These are phyloP conservation scores for Phytopythium ostracodes DNA, from an alignment of 352 stramenopile genomes.

Conservation along the genomic window DNA sequence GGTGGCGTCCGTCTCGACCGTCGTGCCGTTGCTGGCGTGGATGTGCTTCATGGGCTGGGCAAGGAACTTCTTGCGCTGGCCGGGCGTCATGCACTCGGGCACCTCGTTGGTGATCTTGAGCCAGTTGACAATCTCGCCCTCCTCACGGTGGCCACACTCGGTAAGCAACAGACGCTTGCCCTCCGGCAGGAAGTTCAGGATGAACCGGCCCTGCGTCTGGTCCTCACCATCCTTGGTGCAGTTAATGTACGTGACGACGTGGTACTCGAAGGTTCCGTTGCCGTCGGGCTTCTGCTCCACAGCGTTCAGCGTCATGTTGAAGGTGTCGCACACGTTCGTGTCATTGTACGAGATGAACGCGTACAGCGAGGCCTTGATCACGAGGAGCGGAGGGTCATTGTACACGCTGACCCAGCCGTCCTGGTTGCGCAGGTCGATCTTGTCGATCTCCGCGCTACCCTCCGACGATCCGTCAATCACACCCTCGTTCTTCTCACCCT, in stretches of 20 bases:
- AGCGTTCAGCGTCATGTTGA: constrained; percentile 86
- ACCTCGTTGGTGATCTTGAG: constrained; percentile 78
- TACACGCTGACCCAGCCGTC: constrained; percentile 81
- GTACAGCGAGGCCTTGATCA: constrained; percentile 84
- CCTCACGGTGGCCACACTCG: constrained; percentile 80
- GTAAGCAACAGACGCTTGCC: constrained; percentile 74
- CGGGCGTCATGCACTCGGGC: constrained; percentile 78
- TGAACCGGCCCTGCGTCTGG: constrained; percentile 70
- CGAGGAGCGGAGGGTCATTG: constrained; percentile 69
- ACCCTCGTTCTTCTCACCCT: constrained; percentile 69
- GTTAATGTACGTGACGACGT: constrained; percentile 85
- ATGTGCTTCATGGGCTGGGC: constrained; percentile 86
- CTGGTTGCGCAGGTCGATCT: constrained; percentile 72
- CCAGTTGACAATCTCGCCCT: constrained; percentile 85
- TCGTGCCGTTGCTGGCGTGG: constrained; percentile 63
- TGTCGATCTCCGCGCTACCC: constrained; percentile 78
- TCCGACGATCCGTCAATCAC: constrained; percentile 75
- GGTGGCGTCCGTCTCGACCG: constrained; percentile 29
- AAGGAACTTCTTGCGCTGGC: constrained; percentile 76
- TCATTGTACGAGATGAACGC: constrained; percentile 86
- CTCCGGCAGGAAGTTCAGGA: constrained; percentile 84
- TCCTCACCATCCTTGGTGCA: constrained; percentile 73
- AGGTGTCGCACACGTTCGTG: constrained; percentile 73
- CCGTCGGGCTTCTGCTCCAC: constrained; percentile 77
- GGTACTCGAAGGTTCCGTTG: constrained; percentile 71